Conservation (phyloP, 306 rosid genomes). For the Rubus parviflorus region DNA sequence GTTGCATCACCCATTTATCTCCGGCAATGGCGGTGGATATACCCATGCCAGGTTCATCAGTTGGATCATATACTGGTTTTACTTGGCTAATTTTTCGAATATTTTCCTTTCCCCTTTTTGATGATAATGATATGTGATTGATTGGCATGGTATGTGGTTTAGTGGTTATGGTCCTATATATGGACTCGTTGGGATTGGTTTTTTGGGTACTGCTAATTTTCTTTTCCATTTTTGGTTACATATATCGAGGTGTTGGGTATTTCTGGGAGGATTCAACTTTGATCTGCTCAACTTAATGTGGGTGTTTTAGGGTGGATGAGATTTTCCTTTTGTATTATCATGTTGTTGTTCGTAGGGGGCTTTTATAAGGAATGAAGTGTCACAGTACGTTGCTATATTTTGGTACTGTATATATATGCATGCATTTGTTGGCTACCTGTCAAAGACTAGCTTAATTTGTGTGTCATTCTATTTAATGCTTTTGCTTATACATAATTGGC, state of each 20-base stretch:
- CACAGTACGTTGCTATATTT: neutral
- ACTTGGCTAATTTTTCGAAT: neutral
- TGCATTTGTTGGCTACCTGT: no score
- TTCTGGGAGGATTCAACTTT: conserved; percentile 20
- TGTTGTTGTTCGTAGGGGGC: no score
- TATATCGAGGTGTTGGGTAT: neutral
- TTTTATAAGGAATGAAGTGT: no score
- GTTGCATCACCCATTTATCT: conserved; percentile 70
- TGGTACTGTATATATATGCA: no score
- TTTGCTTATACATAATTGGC: no score
- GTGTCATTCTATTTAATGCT: no score
- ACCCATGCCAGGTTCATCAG: conserved; percentile 25
- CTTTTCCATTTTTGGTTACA: conserved; percentile 20
- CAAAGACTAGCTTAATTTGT: no score
- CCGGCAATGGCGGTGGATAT: conserved; percentile 18
- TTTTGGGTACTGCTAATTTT: neutral
- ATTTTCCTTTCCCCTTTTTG: neutral
- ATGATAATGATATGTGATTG: no score
- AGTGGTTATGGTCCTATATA: no score
- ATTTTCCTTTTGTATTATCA: no score
- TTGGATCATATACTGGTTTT: neutral
- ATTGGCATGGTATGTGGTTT: no score
- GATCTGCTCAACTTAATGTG: conserved; percentile 6
- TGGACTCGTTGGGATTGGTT: neutral
- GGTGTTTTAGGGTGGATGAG: neutral